These are phyloP conservation scores for Nemania sp. DNA, from an alignment of 2,329 filamentous ascomycete species.

Conservation along the genomic window DNA sequence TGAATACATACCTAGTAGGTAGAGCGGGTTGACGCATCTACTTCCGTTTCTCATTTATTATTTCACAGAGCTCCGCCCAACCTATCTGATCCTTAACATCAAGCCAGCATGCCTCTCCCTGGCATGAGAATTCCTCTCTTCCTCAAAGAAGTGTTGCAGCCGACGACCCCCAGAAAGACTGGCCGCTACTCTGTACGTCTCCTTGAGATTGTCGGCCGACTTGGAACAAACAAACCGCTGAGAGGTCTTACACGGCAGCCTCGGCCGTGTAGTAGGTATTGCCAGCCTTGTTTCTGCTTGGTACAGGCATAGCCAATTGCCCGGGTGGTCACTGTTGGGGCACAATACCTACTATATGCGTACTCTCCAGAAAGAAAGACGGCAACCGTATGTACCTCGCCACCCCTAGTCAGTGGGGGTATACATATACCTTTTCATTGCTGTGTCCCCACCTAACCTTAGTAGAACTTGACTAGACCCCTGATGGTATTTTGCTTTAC, in stretches of 20 bases:
- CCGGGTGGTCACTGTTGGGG: too few relatives aligned
- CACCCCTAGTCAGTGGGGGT: constrained; percentile 37
- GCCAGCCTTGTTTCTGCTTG: constrained; percentile 8
- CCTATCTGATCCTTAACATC: not conserved
- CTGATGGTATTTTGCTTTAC: constrained; percentile 35
- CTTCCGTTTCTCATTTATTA: constrained; percentile 21
- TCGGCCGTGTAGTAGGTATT: too few relatives aligned
- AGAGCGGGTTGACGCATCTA: constrained; percentile 22
- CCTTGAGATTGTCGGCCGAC: too few relatives aligned
- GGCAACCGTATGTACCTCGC: constrained; percentile 34
- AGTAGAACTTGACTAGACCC: constrained; percentile 9
- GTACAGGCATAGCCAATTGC: too few relatives aligned
- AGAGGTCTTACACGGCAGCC: too few relatives aligned
- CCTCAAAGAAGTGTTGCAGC: too few relatives aligned
- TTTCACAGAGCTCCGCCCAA: constrained; percentile 8
- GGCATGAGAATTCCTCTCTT: constrained; percentile 2
- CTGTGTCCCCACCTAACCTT: constrained; percentile 11
- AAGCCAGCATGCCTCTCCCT: constrained; percentile 11
- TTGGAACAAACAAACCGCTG: too few relatives aligned
- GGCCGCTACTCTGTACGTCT: too few relatives aligned
- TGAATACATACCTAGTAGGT: too few relatives aligned
- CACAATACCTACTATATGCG: not conserved
- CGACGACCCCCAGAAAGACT: too few relatives aligned
- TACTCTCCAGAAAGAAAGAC: not conserved
- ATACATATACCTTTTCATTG: constrained; percentile 31